Base-by-base conservation (phyloP, 345 rosid genomes). In the Pistacia integerrima region DNA sequence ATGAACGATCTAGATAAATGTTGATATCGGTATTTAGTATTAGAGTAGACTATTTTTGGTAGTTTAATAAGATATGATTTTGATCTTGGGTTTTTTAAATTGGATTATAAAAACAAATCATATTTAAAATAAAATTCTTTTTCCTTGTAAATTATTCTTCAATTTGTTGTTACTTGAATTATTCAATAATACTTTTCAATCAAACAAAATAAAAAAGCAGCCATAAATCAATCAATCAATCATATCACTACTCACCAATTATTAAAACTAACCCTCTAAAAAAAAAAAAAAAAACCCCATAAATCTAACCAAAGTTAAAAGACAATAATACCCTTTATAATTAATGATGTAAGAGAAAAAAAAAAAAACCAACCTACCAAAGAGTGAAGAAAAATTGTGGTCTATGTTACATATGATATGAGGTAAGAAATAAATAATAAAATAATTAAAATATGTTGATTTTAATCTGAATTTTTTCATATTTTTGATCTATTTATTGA, bases 281-380 rank as follows among this genome's bases (percentile, higher is more conserved):
- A 30, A 30, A 30, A 30, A 4, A 28, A 3, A 11, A 13, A 61
- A 1, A 11, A 35, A 35, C 5, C 5, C 8, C 16, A 63, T 7
- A 63, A 35, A 30, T 63, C 22, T 2, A 16, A 0, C 7, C 28
- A 1, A 5, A 10, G 3, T 18, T 4, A 46, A 74, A 76, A n/a
- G 80, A 73, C 83, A 55, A 75, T 74, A 46, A 33, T 76, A 6
- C 71, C 85, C 81, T 80, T 68, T 16, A 18, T 14, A 10, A 22
- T 14, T 36, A 11, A 49, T 25, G 79, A 69, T 65, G 64, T 35
- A 48, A 41, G 54, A 9, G 33, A 41, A 11, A 14, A 36, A 69
- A 8, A 9, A 51, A 36, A 56, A 10, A 12, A 33, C 25, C 25
- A 68, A 17, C 20, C 44, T 4, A 20, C 55, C 59, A 5, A 66